phyloP scores from a whole-genome alignment of 169 alveolate species.

The Eimeria maxima region DNA sequence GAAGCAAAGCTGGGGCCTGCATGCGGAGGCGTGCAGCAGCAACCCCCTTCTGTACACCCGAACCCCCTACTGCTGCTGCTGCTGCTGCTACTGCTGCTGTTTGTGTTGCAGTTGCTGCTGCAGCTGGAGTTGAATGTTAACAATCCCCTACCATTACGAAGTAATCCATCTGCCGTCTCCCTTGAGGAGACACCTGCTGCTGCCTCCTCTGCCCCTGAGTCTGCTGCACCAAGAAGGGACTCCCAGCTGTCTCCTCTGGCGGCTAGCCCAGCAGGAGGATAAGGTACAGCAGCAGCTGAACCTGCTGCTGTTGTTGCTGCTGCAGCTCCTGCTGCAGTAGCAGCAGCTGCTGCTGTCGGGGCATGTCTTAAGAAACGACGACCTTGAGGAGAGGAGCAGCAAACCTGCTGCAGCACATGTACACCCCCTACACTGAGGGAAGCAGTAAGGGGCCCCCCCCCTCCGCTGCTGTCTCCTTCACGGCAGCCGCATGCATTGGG shows the following conservation, averaged over 20 bases:
- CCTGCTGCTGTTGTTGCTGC: background rate
- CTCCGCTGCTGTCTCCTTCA: background rate
- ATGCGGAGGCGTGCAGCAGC: conserved; percentile 31
- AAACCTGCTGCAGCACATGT: conserved; percentile 46
- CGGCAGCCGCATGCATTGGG: conserved; percentile 38
- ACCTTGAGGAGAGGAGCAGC: conserved; percentile 46
- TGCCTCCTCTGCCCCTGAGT: background rate
- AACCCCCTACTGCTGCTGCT: background rate
- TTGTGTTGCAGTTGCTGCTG: background rate
- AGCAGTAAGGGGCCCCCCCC: background rate
- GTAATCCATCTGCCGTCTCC: background rate
- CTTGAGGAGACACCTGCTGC: background rate
- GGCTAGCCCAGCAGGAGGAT: background rate
- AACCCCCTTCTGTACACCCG: background rate
- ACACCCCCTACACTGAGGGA: conserved; percentile 18
- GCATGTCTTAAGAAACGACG: conserved; percentile 2
- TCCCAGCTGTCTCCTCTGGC: conserved; percentile 40
- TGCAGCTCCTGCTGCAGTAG: conserved; percentile 2
- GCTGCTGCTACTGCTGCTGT: conserved; percentile 57
- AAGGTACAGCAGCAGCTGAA: conserved; percentile 6
- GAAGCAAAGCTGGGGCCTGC: background rate
- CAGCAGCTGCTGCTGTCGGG: background rate
- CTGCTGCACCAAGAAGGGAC: conserved; percentile 21
- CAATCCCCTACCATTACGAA: background rate
- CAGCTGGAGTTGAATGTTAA: background rate